phyloP scores from a whole-genome alignment of 2,329 filamentous ascomycete genomes.

The Coniochaeta pulveracea region DNA sequence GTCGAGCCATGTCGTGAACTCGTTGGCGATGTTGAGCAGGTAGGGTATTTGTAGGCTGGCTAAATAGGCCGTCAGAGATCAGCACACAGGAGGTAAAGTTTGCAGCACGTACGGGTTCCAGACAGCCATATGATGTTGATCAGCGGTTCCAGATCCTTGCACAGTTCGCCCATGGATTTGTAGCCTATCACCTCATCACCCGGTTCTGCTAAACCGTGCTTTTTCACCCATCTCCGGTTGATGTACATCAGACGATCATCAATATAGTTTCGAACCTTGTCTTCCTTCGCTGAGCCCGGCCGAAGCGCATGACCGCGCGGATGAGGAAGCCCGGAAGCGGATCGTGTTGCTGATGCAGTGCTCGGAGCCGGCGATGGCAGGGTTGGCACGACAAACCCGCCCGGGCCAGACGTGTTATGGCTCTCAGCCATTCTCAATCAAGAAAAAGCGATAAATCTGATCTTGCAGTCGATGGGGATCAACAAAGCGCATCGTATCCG shows the following conservation, averaged over 20 bases:
- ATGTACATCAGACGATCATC: conserved; percentile 40
- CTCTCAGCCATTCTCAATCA: conserved; percentile 15
- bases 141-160: conserved; percentile 60
- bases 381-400: conserved; percentile 39
- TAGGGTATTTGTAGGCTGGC: conserved; percentile 75
- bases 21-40: conserved; percentile 64
- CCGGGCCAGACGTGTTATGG: conserved; percentile 18
- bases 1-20: conserved; percentile 60
- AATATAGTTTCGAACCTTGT: conserved; percentile 45
- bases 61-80: conserved; percentile 19
- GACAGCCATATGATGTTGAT: conserved; percentile 79
- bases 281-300: conserved; percentile 48
- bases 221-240: conserved; percentile 49
- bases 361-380: conserved; percentile 46
- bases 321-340: conserved; percentile 35
- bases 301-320: conserved; percentile 40
- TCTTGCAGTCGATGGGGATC: not conserved
- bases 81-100: not conserved
- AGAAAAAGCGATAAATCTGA: not conserved
- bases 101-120: conserved; percentile 59
- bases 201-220: conserved; percentile 33
- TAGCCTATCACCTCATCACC: conserved; percentile 40
- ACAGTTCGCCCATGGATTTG: conserved; percentile 56
- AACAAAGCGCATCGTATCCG: conserved; percentile 6
- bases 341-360: conserved; percentile 27